Base-by-base conservation (phyloP, 2,329 filamentous ascomycete species). In the Didymella pinodella region DNA sequence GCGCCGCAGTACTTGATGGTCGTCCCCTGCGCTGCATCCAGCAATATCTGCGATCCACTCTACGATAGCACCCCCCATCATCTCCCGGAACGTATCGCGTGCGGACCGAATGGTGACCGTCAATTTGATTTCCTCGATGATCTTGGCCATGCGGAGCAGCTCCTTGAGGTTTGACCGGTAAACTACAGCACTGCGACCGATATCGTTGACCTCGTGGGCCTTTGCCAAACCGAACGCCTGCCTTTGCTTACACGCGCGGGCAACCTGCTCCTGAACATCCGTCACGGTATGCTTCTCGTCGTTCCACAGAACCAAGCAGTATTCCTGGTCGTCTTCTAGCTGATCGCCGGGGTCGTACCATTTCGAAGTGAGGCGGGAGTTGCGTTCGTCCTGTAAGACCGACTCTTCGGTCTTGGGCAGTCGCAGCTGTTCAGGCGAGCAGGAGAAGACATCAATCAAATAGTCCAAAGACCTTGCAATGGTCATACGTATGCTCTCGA, bases 21-120 rank as follows among this genome's bases (percentile, higher is more conserved):
- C 92, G 31, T 87, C 83, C 1, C 92, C 92, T 46, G 97, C 90
- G 52, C 88, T 90, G 77, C 93, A 97, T 29, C 93, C 93, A 7
- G 93, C 87, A 69, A 99, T 96, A 76, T 99, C 96, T 51, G 89
- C 86, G 20, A 99, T 84, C 96, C 96, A 99, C 69, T 97, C 93
- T 53, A 99, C 90, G 61, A 99, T 94, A 16, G 93, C 92, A n/a
- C 91, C 93, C 69, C 93, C 97, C 96, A 99, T 99, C 75, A 98
- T 91, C 75, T 99, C 95, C 59, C 95, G 86, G 79, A 98, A 99
- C 0, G 93, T 98, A 78, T 99, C 95, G 67, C 96, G 86, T 5
- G 95, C 88, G 10, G 94, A 97, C 44, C 95, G 88, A 61, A 99
- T 93, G 0, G 95, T 99, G 48, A 97, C 92, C 0, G 95, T 98